Evolutionary conservation across 1,139 yeast species (phyloP).

Genomic region (Candida sanyaensis): DNA sequence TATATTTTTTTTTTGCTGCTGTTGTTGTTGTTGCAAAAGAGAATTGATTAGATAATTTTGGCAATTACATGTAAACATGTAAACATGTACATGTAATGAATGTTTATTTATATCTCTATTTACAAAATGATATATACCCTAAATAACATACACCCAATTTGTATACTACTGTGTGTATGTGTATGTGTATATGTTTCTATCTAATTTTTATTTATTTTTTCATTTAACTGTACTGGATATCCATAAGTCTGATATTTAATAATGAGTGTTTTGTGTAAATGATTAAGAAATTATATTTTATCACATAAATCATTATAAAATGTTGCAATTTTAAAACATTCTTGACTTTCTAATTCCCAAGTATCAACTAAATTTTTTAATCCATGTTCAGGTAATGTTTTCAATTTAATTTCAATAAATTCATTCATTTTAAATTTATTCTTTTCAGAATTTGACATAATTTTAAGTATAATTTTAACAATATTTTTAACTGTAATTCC

Average conservation of each 20-base stretch:
- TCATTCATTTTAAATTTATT: slow-evolving; percentile 11
- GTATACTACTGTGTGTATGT: no score
- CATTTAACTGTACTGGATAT: not conserved
- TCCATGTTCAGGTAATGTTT: slow-evolving; percentile 36
- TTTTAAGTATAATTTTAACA: slow-evolving; percentile 40
- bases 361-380: slow-evolving; percentile 24
- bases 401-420: slow-evolving; percentile 34
- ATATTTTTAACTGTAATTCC: slow-evolving; percentile 43
- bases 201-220: no score
- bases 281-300: no score
- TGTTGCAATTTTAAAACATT: slow-evolving; percentile 15
- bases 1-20: no score
- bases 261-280: no score
- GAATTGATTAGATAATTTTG: not conserved
- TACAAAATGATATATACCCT: no score
- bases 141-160: no score
- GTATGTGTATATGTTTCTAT: no score
- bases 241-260: no score
- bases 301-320: slow-evolving; percentile 9
- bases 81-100: no score
- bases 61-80: no score
- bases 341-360: slow-evolving; percentile 21
- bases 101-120: no score
- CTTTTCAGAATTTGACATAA: slow-evolving; percentile 32
- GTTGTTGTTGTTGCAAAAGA: not conserved